Evolutionary conservation across 768 basidiomycete species (phyloP).

Genomic region (Termitomyces sp.): DNA sequence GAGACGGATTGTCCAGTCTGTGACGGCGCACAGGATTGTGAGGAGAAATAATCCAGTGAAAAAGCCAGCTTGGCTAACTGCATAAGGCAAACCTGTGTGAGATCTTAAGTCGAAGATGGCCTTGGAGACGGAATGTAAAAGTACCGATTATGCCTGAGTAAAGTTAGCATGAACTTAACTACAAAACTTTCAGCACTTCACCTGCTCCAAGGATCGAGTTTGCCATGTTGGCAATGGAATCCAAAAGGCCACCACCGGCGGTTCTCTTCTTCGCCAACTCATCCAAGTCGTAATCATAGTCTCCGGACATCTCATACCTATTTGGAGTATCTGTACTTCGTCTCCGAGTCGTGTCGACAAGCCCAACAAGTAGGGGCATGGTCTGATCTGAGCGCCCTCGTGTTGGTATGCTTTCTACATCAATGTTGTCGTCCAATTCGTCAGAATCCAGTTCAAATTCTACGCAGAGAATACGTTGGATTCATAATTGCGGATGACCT

Average conservation of each 20-base stretch:
- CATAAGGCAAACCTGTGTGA: constrained; percentile 80
- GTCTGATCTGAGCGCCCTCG: constrained; percentile 41
- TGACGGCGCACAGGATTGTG: constrained; percentile 71
- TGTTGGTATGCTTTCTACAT: constrained; percentile 21
- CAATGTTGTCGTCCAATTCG: constrained; percentile 56
- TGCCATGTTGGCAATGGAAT: constrained; percentile 90
- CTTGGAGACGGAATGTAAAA: not conserved
- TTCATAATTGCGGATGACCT: constrained; percentile 2
- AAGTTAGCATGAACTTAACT: constrained; percentile 1
- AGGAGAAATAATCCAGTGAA: constrained; percentile 82
- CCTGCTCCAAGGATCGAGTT: constrained; percentile 96
- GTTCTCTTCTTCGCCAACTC: constrained; percentile 61
- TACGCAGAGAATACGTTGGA: constrained; percentile 22
- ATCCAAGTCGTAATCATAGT: constrained; percentile 56
- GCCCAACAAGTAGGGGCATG: constrained; percentile 76
- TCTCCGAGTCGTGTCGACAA: constrained; percentile 56
- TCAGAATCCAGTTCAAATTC: constrained; percentile 85
- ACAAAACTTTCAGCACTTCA: constrained; percentile 26
- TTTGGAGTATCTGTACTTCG: constrained; percentile 51
- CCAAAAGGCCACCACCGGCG: constrained; percentile 69
- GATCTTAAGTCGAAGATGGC: constrained; percentile 5
- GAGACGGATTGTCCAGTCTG: constrained; percentile 97
- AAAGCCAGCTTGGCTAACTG: constrained; percentile 92
- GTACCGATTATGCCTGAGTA: constrained; percentile 22
- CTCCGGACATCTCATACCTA: constrained; percentile 24